Evolutionary conservation across 2,329 filamentous ascomycete species (phyloP), one percentile per base, ranked within the genome.

Genomic region (Talaromyces sp.): DNA sequence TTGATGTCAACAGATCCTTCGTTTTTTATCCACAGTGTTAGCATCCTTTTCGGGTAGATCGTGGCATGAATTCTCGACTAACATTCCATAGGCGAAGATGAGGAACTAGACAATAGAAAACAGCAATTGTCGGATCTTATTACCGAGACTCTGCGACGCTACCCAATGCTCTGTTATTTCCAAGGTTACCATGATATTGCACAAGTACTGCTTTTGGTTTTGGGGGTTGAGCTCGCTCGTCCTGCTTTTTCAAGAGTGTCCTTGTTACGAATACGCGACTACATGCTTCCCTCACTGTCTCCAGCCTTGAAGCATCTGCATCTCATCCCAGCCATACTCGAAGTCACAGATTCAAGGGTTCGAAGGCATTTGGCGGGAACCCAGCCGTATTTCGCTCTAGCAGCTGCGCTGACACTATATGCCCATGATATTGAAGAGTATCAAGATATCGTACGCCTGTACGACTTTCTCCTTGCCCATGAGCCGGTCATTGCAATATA

Each of bases 131-230:
- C 88, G 7, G 80, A 86, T 66, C 82, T 99, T 58, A 98, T 99
- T 70, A 85, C 86, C 58, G 84, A 89, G 67, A 86, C 96, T 14
- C 84, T 99, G 52, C 88, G 96, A 60, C 85, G 85, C 37, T 84
- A 96, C 70, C 92, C 93, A 16, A 88, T 88, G 73, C 85, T 99
- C 39, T 92, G 88, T 80, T 99, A 99, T 79, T 99, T 99, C 76
- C 95, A 99, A 79, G 95, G 95, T 73, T 99, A 96, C 75, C 95
- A 99, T 77, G 95, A 99, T 79, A 98, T 99, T 71, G 95, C 91
- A 69, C 96, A 99, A 78, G 95, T 99, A 25, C 84, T 99, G 64
- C 84, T 98, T 44, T 84, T 99, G 14, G 93, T 97, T 11, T 82
- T 99, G 3, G 88, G 88, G 0, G 79, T 85, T 9, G 71, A 81